Conservation (phyloP, 768 basidiomycete genomes). For the Auriscalpium microsporum region DNA sequence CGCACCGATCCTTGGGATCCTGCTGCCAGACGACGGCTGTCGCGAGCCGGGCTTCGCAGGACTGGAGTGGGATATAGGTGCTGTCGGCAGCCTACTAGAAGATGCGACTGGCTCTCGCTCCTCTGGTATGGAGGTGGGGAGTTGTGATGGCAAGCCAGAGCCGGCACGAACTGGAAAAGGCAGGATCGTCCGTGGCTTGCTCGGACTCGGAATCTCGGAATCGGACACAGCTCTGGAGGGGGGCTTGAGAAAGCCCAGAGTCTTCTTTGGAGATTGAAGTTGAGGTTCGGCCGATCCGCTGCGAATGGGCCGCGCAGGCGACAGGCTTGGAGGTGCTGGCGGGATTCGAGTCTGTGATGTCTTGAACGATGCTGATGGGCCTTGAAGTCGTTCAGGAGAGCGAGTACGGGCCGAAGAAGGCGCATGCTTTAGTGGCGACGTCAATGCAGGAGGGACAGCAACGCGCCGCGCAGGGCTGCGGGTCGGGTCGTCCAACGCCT, state of each 20-base stretch:
- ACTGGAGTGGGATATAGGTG: slow-evolving; percentile 1
- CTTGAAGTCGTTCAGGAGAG: background rate
- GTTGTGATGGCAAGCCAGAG: background rate
- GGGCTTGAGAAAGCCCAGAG: background rate
- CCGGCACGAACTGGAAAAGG: slow-evolving; percentile 5
- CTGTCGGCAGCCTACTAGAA: slow-evolving; percentile 1
- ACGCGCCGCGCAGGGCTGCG: slow-evolving; percentile 9
- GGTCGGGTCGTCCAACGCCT: background rate
- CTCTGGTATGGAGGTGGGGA: slow-evolving; percentile 11
- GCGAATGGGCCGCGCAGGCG: slow-evolving; percentile 4
- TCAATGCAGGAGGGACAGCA: background rate
- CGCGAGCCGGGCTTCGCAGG: slow-evolving; percentile 16
- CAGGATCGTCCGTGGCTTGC: background rate
- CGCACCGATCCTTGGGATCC: slow-evolving; percentile 26
- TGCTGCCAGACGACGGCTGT: slow-evolving; percentile 24
- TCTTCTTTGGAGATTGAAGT: slow-evolving; percentile 1
- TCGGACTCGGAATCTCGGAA: slow-evolving; percentile 10
- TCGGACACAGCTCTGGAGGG: slow-evolving; percentile 10
- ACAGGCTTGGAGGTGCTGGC: background rate
- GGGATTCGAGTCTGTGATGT: background rate
- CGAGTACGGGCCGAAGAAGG: background rate
- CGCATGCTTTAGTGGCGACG: too few species aligned
- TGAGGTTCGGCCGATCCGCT: slow-evolving; percentile 14
- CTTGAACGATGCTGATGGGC: background rate
- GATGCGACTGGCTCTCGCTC: background rate